Evolutionary conservation across 2,329 filamentous ascomycete species (phyloP).

Genomic region (Fusarium odoratissimum): DNA sequence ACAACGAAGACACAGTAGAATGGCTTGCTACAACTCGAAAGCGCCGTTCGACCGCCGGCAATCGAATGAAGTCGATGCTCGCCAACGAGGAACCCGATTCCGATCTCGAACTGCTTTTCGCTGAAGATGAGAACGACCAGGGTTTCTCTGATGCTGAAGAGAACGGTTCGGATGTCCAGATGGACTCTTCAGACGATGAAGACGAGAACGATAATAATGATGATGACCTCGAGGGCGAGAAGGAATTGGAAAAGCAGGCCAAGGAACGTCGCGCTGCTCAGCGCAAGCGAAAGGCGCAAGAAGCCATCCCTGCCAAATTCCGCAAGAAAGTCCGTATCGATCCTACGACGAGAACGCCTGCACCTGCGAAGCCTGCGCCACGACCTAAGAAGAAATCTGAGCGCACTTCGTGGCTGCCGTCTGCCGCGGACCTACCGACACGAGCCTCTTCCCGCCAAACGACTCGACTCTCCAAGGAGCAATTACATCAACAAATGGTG

Average conservation of each 20-base stretch:
- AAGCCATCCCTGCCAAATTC: conserved; percentile 76
- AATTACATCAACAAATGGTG: conserved; percentile 76
- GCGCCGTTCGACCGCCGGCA: conserved; percentile 84
- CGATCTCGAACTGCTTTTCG: conserved; percentile 80
- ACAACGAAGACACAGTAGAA: conserved; percentile 60
- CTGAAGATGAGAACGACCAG: conserved; percentile 75
- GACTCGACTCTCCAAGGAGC: conserved; percentile 69
- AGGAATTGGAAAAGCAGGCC: conserved; percentile 82
- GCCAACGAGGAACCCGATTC: conserved; percentile 77
- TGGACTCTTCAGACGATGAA: conserved; percentile 87
- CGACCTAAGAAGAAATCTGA: conserved; percentile 71
- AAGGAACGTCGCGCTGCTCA: conserved; percentile 73
- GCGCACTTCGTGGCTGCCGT: conserved; percentile 68
- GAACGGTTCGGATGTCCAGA: conserved; percentile 79
- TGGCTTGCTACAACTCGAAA: conserved; percentile 79
- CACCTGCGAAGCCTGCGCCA: conserved; percentile 55
- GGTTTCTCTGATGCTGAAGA: conserved; percentile 77
- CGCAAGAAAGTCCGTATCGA: conserved; percentile 83
- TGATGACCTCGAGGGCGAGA: conserved; percentile 87
- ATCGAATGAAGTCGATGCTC: conserved; percentile 82
- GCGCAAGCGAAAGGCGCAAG: conserved; percentile 83
- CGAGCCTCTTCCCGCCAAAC: conserved; percentile 69
- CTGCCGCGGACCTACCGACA: conserved; percentile 65
- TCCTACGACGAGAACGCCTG: conserved; percentile 54
- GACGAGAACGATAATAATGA: conserved; percentile 74